Conservation (phyloP, 208 protist species). For the Trypanosoma scelopori region DNA sequence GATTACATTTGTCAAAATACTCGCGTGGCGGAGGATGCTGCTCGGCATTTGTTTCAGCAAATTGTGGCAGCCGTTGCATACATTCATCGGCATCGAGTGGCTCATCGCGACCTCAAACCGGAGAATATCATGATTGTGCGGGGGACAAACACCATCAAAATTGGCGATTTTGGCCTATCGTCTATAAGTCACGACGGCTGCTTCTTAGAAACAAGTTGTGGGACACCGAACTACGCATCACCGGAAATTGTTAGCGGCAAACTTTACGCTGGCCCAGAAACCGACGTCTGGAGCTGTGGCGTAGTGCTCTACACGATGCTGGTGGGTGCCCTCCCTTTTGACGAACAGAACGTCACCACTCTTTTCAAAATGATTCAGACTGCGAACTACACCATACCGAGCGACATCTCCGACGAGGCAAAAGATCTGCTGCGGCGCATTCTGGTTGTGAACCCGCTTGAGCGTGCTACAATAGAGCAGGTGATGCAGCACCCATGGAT, state of each 20-base stretch:
- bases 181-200: conserved; percentile 75
- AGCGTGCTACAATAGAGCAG: conserved; percentile 88
- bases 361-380: conserved; percentile 83
- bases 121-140: conserved; percentile 88
- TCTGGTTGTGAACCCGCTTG: conserved; percentile 75
- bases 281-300: conserved; percentile 88
- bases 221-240: conserved; percentile 85
- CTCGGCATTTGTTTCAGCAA: conserved; percentile 96
- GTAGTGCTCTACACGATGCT: conserved; percentile 90
- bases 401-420: conserved; percentile 42
- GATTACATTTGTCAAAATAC: conserved; percentile 97
- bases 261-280: conserved; percentile 74
- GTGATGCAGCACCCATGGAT: conserved; percentile 88
- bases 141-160: conserved; percentile 65
- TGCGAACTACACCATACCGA: conserved; percentile 58
- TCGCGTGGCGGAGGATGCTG: conserved; percentile 88
- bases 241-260: conserved; percentile 80
- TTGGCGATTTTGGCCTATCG: conserved; percentile 86
- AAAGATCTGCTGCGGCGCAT: conserved; percentile 66
- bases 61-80: conserved; percentile 97
- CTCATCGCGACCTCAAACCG: conserved; percentile 91
- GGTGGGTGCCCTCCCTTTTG: conserved; percentile 73
- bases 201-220: conserved; percentile 88
- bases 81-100: conserved; percentile 94
- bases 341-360: conserved; percentile 57